Conservation (phyloP, 1,139 yeast genomes). For the Tardiomyces blankii region DNA sequence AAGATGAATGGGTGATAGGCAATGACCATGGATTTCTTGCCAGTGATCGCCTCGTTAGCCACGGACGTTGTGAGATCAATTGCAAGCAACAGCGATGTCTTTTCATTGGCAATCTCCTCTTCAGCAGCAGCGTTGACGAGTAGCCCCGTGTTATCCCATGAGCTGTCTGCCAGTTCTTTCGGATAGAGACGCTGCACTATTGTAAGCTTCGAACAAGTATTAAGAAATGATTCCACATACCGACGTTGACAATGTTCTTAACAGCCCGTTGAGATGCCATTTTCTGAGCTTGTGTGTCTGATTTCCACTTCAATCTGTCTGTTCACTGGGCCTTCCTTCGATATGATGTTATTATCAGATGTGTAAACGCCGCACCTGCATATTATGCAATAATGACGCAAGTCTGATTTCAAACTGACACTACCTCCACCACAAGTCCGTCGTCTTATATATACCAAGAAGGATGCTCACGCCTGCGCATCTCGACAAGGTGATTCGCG, state of each 20-base stretch:
- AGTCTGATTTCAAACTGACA: neutral
- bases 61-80: conserved; percentile 80
- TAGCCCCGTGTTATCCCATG: conserved; percentile 94
- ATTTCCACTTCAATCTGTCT: too few relatives aligned
- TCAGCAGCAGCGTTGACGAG: conserved; percentile 32
- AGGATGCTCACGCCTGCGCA: conserved; percentile 13
- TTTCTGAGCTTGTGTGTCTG: too few relatives aligned
- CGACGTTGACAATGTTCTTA: conserved; percentile 6
- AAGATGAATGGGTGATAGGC: conserved; percentile 96
- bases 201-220: neutral
- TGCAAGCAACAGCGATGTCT: conserved; percentile 50
- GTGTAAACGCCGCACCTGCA: neutral
- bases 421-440: too few relatives aligned
- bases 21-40: conserved; percentile 41
- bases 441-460: neutral
- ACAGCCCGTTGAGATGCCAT: conserved; percentile 11
- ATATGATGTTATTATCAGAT: neutral
- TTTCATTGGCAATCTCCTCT: conserved; percentile 8
- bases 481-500: conserved; percentile 21
- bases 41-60: conserved; percentile 67
- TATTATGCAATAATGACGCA: neutral
- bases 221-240: conserved; percentile 4
- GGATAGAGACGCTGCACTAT: conserved; percentile 64
- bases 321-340: neutral
- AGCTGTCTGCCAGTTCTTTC: conserved; percentile 58